These are phyloP conservation scores for Talaromyces sp. DNA, from an alignment of 2,329 filamentous ascomycete genomes.

Conservation along the genomic window DNA sequence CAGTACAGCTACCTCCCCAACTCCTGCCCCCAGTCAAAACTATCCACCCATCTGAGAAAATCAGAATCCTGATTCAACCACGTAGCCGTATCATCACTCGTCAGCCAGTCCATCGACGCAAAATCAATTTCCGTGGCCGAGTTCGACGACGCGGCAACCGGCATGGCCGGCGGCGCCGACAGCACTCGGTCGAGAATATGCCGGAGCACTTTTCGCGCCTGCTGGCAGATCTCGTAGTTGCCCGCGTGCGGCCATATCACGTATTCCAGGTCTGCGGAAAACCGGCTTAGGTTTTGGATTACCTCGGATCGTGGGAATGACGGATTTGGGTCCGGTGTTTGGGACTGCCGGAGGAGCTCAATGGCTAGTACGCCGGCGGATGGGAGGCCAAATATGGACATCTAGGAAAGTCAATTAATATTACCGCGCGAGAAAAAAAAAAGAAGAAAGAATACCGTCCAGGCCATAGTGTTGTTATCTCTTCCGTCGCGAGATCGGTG, in stretches of 20 bases:
- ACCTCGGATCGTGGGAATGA: slow-evolving; percentile 21
- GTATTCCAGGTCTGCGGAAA: slow-evolving; percentile 19
- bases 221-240: slow-evolving; percentile 21
- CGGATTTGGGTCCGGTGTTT: slow-evolving; percentile 9
- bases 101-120: slow-evolving; percentile 9
- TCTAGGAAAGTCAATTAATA: too few species aligned
- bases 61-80: slow-evolving; percentile 11
- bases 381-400: slow-evolving; percentile 20
- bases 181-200: slow-evolving; percentile 18
- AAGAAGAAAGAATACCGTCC: slow-evolving; percentile 11
- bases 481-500: slow-evolving; percentile 11
- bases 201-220: slow-evolving; percentile 18
- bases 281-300: slow-evolving; percentile 25
- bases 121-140: not conserved
- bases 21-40: slow-evolving; percentile 9
- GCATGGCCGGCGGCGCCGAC: slow-evolving; percentile 3
- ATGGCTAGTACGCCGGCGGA: slow-evolving; percentile 23
- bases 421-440: too few species aligned
- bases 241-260: slow-evolving; percentile 18
- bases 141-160: not conserved
- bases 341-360: slow-evolving; percentile 19
- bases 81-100: slow-evolving; percentile 1
- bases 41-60: slow-evolving; percentile 10
- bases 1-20: not conserved
- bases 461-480: slow-evolving; percentile 12